Conservation (phyloP, 306 rosid genomes). For the Ceratonia siliqua region DNA sequence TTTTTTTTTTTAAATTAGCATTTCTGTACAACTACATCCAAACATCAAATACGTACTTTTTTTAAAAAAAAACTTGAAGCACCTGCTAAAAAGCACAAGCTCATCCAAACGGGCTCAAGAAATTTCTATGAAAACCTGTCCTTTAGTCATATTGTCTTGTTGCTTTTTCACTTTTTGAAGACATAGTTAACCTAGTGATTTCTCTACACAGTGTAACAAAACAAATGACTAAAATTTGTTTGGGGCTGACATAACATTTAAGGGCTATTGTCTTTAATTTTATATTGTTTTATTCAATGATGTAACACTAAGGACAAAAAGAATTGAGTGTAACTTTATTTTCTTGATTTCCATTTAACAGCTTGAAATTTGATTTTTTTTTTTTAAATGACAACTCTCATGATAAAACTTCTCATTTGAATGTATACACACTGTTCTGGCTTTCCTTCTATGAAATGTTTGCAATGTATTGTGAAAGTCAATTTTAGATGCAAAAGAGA, state of each 20-base stretch:
- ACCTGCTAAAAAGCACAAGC: too few species aligned
- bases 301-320: background rate
- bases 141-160: background rate
- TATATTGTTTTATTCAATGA: background rate
- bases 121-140: background rate
- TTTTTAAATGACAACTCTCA: background rate
- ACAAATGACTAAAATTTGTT: background rate
- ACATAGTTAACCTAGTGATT: background rate
- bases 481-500: background rate
- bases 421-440: background rate
- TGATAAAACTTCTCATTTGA: background rate
- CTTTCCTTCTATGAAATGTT: slow-evolving; percentile 9
- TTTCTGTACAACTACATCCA: too few species aligned
- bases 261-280: too few species aligned
- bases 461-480: background rate
- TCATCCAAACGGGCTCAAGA: too few species aligned
- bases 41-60: too few species aligned
- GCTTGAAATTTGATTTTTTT: background rate
- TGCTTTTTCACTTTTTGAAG: background rate
- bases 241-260: background rate
- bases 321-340: background rate
- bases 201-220: background rate
- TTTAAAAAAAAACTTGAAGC: too few species aligned
- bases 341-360: background rate
- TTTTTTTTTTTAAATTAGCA: too few species aligned